Base-by-base conservation (phyloP, 768 basidiomycete genomes). In the Suillus subluteus region DNA sequence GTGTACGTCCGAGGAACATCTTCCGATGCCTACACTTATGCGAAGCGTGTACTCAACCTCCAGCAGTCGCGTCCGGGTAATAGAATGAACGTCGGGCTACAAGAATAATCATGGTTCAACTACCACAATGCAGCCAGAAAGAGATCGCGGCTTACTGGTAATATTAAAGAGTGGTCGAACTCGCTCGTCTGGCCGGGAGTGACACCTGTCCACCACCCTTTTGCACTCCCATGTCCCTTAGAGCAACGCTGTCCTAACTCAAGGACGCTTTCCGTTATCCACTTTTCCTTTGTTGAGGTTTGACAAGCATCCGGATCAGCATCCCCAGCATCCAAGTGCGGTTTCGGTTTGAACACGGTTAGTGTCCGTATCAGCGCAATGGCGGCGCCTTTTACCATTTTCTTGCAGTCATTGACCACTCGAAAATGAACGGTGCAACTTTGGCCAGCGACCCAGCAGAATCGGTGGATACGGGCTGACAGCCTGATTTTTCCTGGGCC, bases 131-230 rank as follows among this genome's bases (percentile, higher is more conserved):
- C 30, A 32, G 35, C 58, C 23, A 37, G 55, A 61, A 48, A 16
- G 30, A 30, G 62, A 54, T 68, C 26, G 26, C 26, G 26, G 26
- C 32, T 54, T 18, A 79, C 91, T 79, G 95, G 95, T 50, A 96
- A 72, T 11, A 86, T 73, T 8, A 98, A 82, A 62, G 83, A 87
- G 72, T 94, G 89, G 18, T 84, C 83, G 76, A 95, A 93, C 23
- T 87, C 82, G 11, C 82, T 78, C 6, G 81, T 80, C 68, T 89
- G 86, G 2, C 87, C 87, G 4, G 90, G 80, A 16, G 81, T 78
- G 7, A 96, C 88, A 9, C 96, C 96, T 6, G 87, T 83, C 95
- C 95, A 97, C 91, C 94, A 97, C 1, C 95, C 95, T 71, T 88
- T 90, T 30, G 88, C 91, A 50, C 91, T 94, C 12, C 90, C 91